Base-by-base conservation (phyloP, 192 early-diverging fungal species). In the Umbelopsis sp. region DNA sequence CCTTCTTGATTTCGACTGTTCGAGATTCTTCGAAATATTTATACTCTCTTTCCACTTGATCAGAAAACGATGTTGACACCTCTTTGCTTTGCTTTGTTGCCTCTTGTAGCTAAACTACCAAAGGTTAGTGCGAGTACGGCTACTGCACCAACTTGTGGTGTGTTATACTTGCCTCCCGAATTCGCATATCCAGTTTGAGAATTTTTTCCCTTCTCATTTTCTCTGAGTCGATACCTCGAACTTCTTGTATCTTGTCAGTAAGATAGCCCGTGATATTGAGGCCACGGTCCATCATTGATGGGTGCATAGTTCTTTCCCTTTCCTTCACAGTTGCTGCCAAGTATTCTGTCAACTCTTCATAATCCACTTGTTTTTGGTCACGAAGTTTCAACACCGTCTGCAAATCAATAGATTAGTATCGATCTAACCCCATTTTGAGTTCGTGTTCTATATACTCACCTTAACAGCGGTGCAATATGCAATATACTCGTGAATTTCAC, bases 361-460 rank as follows among this genome's bases (percentile, higher is more conserved):
- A 90, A 85, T 98, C 97, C 3, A 96, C 80, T 80, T 98, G 97
- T 80, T 97, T 97, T 77, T 98, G 95, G 79, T 98, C 97, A 20
- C 96, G 84, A 67, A 90, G 69, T 69, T 90, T 91, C 26, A 98
- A 83, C 25, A 93, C 87, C 49, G 92, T 93, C 88, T 81, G 72
- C 26, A 25, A 16, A 31, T 59, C 41, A 68, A 22, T 2, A 26
- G 17, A 1, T 32, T 34, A 14, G 20, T 22, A 69, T 5, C 10
- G 50, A 20, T 10, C 26, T 52, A 36, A 12, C 49, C 43, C 65
- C 20, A 81, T 53, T 72, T 79, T 78, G 24, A 75, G 56, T 70
- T 82, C 77, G 69, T 80, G 77, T 72, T 83, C 83, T 41, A 73
- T 32, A 36, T 62, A 24, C 45, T 62, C 71, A 87, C 91, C 79